Evolutionary conservation across 306 rosid species (phyloP), one percentile per base, ranked within the genome.

Genomic region (Carpinus viminea): DNA sequence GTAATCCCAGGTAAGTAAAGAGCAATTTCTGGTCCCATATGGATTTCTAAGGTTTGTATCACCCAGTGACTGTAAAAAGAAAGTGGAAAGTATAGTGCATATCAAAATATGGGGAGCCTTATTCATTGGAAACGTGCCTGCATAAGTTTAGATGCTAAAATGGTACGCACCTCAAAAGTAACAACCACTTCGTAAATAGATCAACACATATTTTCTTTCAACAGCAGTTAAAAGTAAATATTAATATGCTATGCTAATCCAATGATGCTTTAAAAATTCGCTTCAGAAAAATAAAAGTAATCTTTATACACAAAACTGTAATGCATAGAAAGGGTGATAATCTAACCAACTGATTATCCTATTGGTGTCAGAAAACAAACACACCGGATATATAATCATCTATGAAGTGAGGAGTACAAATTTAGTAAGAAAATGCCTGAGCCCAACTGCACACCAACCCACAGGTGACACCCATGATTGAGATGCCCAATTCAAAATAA

Each of bases 401-500:
- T 17, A 38, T 41, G 50, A 68, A 7, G 26, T 17, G 51, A 68
- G 17, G n/a, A 38, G 12, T 18, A 18, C 72, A 68, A 41, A 41
- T n/a, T 5, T 38, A 68, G 41, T 17, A 68, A 68, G 72, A 12
- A 43, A 41, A 66, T 9, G 48, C 51, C 47, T 66, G 47, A 68
- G 15, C 72, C 45, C 51, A 17, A 13, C 26, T 7, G 41, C 43
- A 28, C 69, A 36, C 50, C 72, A 68, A 41, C 51, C 26, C 20
- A 68, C 0, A 20, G 51, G 51, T 41, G 16, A 43, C 72, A 68
- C 12, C 50, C 5, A 68, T 18, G 16, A 11, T 68, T 1, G 0
- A 41, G 41, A 24, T 18, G 26, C 53, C 73, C 54, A 60, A 73
- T 59, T 12, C 77, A 41, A 41, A 59, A 77, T 11, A 72, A 54